A percentile compares a stretch with the other conserved stretches of the same genome.
These are phyloP conservation scores for Antrodiella citrinella DNA, from an alignment of 768 basidiomycete species.

Conservation along the genomic window DNA sequence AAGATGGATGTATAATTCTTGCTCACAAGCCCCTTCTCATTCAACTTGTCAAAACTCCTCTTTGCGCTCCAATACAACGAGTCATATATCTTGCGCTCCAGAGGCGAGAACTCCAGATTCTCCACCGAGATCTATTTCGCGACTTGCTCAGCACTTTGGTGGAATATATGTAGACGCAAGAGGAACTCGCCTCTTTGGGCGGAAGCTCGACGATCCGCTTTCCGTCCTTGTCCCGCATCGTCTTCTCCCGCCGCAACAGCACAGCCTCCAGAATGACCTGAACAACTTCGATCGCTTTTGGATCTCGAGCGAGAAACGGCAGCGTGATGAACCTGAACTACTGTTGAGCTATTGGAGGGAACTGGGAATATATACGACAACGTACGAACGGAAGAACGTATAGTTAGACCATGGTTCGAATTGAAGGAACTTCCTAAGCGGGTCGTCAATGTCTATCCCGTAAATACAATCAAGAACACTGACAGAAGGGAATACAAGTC, in stretches of 20 bases:
- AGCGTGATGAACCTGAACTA: constrained; percentile 71
- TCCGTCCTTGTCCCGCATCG: constrained; percentile 81
- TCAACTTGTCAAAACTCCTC: constrained; percentile 69
- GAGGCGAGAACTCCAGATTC: constrained; percentile 66
- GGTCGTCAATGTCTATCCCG: too few relatives aligned
- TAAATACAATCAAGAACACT: too few relatives aligned
- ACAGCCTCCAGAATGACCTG: constrained; percentile 90
- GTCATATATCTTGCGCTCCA: constrained; percentile 86
- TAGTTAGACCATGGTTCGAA: constrained; percentile 79
- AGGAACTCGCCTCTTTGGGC: constrained; percentile 55
- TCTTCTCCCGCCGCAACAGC: constrained; percentile 86
- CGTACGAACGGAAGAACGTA: constrained; percentile 81
- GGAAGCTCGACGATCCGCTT: constrained; percentile 86
- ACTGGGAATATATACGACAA: neutral
- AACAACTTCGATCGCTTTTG: constrained; percentile 90
- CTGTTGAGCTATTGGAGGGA: constrained; percentile 4
- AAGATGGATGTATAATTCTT: constrained; percentile 85
- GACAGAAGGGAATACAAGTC: constrained; percentile 83
- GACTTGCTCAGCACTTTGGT: constrained; percentile 1
- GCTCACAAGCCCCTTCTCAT: constrained; percentile 67
- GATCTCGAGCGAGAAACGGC: constrained; percentile 86
- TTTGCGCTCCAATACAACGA: constrained; percentile 78
- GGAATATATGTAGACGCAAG: neutral
- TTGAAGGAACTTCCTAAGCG: constrained; percentile 67
- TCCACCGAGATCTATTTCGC: constrained; percentile 64